Evolutionary conservation across 495 filamentous ascomycete genomes (phyloP).

Genomic region (Schizothecium vesticola): DNA sequence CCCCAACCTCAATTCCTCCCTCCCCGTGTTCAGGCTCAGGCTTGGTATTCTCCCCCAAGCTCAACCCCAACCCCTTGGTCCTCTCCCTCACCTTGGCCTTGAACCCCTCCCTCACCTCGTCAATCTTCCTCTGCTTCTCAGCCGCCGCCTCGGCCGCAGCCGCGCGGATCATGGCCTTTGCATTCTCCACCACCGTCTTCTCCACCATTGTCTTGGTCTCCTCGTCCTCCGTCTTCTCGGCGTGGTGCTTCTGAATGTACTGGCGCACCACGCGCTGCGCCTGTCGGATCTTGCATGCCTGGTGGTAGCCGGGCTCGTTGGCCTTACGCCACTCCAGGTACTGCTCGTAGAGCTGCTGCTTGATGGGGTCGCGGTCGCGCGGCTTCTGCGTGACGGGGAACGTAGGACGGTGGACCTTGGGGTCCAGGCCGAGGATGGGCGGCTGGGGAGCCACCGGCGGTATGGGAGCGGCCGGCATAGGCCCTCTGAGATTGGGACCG

Average conservation of each 20-base stretch:
- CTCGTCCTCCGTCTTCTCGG: neutral
- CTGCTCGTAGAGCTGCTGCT: constrained; percentile 39
- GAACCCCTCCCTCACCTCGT: constrained; percentile 12
- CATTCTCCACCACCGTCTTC: constrained; percentile 27
- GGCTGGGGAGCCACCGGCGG: neutral
- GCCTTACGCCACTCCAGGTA: constrained; percentile 40
- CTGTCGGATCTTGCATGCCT: constrained; percentile 39
- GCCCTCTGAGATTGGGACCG: neutral
- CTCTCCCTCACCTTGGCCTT: constrained; percentile 14
- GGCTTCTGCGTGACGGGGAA: constrained; percentile 33
- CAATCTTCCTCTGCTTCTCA: constrained; percentile 6
- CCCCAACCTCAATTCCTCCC: neutral
- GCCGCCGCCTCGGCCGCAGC: constrained; percentile 10
- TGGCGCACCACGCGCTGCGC: constrained; percentile 34
- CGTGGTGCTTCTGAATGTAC: constrained; percentile 16
- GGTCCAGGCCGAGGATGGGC: constrained; percentile 7
- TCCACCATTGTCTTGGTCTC: constrained; percentile 1
- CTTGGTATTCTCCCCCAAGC: neutral
- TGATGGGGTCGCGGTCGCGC: constrained; percentile 29
- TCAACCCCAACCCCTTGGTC: neutral
- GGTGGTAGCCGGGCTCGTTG: constrained; percentile 35
- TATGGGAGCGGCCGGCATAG: neutral
- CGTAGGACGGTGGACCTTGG: constrained; percentile 18
- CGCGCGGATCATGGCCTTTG: constrained; percentile 23
- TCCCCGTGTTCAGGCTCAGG: neutral